Evolutionary conservation across 1,139 yeast genomes (phyloP).

Genomic region (Geotrichum histeridarum): DNA sequence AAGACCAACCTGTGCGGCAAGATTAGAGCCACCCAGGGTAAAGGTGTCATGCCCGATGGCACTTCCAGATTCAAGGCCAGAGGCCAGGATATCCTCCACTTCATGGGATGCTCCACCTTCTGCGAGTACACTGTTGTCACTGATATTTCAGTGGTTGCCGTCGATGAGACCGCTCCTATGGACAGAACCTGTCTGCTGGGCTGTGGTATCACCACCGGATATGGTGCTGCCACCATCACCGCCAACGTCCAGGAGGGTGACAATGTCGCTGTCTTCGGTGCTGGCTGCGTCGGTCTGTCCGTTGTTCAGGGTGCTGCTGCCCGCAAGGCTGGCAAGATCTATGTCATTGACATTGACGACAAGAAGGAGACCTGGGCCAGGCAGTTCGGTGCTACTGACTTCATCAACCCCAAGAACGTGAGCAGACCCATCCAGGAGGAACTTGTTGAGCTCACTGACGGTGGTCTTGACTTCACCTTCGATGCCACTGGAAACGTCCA

Average conservation of each 20-base stretch:
- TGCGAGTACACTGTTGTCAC: conserved; percentile 97
- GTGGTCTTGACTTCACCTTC: conserved; percentile 92
- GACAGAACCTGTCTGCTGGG: conserved; percentile 91
- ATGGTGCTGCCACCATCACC: conserved; percentile 94
- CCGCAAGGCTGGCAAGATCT: conserved; percentile 75
- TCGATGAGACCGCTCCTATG: conserved; percentile 73
- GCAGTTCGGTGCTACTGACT: conserved; percentile 93
- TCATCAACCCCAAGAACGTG: conserved; percentile 74
- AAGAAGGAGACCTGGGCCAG: conserved; percentile 78
- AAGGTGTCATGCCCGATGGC: conserved; percentile 95
- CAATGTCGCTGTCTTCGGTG: conserved; percentile 93
- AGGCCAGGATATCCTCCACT: conserved; percentile 79
- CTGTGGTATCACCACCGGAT: conserved; percentile 97
- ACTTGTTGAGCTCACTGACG: conserved; percentile 85
- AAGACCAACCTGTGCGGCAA: conserved; percentile 92
- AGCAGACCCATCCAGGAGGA: conserved; percentile 77
- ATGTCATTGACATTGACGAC: conserved; percentile 82
- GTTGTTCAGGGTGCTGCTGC: conserved; percentile 91
- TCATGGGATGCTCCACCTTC: conserved; percentile 97
- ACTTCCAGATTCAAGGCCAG: conserved; percentile 68
- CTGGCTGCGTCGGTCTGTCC: conserved; percentile 94
- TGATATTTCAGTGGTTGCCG: conserved; percentile 94
- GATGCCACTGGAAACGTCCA: conserved; percentile 96
- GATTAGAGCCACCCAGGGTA: conserved; percentile 87
- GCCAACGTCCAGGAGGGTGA: conserved; percentile 91